These are phyloP conservation scores for Penicillium sp. DNA, from an alignment of 2,329 filamentous ascomycete species.

Conservation along the genomic window DNA sequence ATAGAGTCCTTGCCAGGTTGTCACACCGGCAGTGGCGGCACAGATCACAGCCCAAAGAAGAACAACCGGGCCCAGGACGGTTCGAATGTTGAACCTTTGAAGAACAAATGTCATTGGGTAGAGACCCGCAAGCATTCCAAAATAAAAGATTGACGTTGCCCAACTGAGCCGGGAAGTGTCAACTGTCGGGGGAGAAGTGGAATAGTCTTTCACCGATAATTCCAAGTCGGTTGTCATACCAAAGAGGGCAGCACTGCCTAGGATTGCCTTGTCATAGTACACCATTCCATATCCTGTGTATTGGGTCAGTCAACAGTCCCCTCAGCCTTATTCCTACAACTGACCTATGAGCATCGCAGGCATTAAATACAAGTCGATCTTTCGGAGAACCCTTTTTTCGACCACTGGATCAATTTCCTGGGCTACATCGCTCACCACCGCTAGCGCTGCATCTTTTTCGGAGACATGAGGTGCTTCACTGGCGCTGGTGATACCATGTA, in stretches of 20 bases:
- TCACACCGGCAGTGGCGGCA: constrained; percentile 66
- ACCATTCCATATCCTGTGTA: constrained; percentile 57
- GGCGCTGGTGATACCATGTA: constrained; percentile 15
- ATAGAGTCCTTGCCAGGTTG: constrained; percentile 61
- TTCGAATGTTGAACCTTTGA: constrained; percentile 65
- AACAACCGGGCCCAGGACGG: constrained; percentile 56
- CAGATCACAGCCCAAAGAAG: constrained; percentile 66
- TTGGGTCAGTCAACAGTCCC: neutral
- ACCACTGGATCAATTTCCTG: constrained; percentile 52
- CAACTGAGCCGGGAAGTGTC: constrained; percentile 69
- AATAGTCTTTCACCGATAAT: constrained; percentile 55
- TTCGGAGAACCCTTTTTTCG: constrained; percentile 58
- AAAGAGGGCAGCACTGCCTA: constrained; percentile 70
- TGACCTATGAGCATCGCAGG: constrained; percentile 62
- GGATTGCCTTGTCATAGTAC: constrained; percentile 72
- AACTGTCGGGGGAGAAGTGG: constrained; percentile 53
- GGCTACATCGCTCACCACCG: constrained; percentile 55
- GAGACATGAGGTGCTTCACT: constrained; percentile 2
- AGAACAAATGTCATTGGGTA: constrained; percentile 71
- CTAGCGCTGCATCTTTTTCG: constrained; percentile 56
- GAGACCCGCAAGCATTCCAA: constrained; percentile 70
- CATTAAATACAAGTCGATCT: constrained; percentile 66
- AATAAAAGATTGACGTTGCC: constrained; percentile 78
- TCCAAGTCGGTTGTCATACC: constrained; percentile 70
- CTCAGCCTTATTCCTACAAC: neutral